Base-by-base conservation (phyloP, 1,284 basidiomycete genomes). In the Cryptococcus jaspeensis region DNA sequence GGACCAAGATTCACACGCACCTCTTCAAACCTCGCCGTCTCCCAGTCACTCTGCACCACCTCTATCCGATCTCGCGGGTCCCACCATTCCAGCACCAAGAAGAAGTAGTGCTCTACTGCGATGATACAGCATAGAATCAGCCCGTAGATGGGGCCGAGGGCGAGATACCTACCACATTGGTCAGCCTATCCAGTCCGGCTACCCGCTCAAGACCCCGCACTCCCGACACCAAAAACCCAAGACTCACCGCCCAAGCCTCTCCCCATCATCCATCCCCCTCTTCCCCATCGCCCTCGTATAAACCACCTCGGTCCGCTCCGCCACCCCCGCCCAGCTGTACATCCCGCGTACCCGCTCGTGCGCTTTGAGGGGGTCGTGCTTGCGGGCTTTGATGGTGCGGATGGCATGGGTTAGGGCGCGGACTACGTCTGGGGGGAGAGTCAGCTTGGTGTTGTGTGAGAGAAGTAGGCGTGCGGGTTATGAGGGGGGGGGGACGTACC, bases 301-400 rank as follows among this genome's bases (percentile, higher is more conserved):
- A 0, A 99, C 93, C 0, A 70, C 75, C 69, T 97, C 92, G 1
- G 92, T 92, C 12, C 94, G 83, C 46, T 80, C 80, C 0, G 92
- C 84, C 13, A 97, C 86, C n/a, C 87, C 81, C 0, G 78, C 77
- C 95, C 95, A 99, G 53, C 86, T 85, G 75, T 99, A 99, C 78
- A 98, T 93, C 3, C 78, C 80, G 61, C 83, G 84, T 50, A 97
- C 83, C 44, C 86, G 84, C 18, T 84, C 82, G 67, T 96, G 93
- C 0, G 92, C 91, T n/a, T 74, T 75, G 7, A 83, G 61, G 0
- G 92, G 89, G 67, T 95, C 87, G 70, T 97, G 92, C 47, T 80
- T 77, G 0, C 89, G 87, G 0, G 78, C 73, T 1, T 82, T 76
- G 2, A 98, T 83, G 53, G 88, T 85, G 2, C 78, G 65, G 39